These are phyloP conservation scores for Podaxis sp. DNA, from an alignment of 768 basidiomycete species.

Conservation along the genomic window DNA sequence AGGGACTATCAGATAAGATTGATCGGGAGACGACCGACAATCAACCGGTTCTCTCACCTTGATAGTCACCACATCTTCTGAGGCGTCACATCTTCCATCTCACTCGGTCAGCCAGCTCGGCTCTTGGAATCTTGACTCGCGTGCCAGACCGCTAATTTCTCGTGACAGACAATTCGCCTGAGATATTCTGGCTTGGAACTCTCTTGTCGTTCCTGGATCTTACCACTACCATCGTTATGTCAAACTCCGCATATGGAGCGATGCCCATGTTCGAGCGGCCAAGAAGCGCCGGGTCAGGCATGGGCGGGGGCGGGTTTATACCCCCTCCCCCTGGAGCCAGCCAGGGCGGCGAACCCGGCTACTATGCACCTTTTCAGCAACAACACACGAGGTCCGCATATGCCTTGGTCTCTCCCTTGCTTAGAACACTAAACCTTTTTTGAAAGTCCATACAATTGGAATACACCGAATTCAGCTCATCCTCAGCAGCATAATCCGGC, in stretches of 20 bases:
- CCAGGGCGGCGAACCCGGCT: slow-evolving; percentile 29
- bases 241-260: slow-evolving; percentile 10
- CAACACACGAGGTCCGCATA: slow-evolving; percentile 16
- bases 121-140: not conserved
- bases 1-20: slow-evolving; percentile 11
- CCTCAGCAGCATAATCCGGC: not conserved
- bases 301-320: slow-evolving; percentile 21
- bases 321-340: slow-evolving; percentile 35
- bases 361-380: slow-evolving; percentile 15
- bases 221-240: not conserved
- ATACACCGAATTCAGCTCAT: not conserved
- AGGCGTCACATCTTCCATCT: not conserved
- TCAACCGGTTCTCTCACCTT: not conserved
- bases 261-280: slow-evolving; percentile 1
- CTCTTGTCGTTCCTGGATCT: not conserved
- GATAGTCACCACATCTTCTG: not conserved
- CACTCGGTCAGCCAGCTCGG: not conserved
- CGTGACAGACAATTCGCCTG: not conserved
- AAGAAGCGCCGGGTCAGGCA: not conserved
- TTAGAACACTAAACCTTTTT: not conserved
- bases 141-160: not conserved
- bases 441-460: slow-evolving; percentile 7
- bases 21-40: not conserved
- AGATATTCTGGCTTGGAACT: not conserved
- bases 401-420: not conserved